Evolutionary conservation across 176 grass and related monocot genomes (phyloP), one percentile per base, ranked within the genome.

Genomic region (Pontederia crassipes): DNA sequence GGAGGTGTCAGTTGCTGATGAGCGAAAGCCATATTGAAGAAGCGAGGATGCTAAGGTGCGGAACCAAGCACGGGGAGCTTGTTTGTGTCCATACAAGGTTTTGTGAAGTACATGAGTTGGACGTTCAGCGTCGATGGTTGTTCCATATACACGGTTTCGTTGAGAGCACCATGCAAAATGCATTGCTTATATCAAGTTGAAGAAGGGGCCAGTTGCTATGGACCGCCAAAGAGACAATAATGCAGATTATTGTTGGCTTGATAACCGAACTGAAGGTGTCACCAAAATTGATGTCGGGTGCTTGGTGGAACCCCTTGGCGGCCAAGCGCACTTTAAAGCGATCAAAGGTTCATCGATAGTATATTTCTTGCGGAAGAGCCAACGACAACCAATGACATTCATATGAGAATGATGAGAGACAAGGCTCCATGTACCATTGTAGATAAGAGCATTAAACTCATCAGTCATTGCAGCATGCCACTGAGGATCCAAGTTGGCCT

Each of bases 131-230:
- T 78, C 50, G 10, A 4, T 0, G 76, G 67, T n/a, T 78, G 76
- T 0, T 12, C 0, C 6, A 63, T 63, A 2, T 11, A 73, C 0
- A 79, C 61, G 0, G 2, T 1, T 47, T 70, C 68, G 0, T 0
- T 10, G 0, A 73, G 15, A 1, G 26, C 4, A 0, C 48, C 52
- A 14, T 73, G 59, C 1, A 77, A 17, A 77, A 77, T 0, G 55
- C 55, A 18, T 69, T 77, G 2, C 15, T 18, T 6, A 69, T 27
- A 18, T 69, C 50, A 9, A 75, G 35, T 11, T 75, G 35, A 0
- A 8, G 13, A 0, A 77, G n/a, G 0, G 20, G 20, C 65, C 65
- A 63, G 7, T 11, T 0, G 0, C 11, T 16, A 0, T 24, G 14
- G 0, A 60, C 0, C 0, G 6, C 49, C 9, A 75, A 0, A 17